These are phyloP conservation scores for Penicillium desertorum DNA, from an alignment of 495 filamentous ascomycete genomes.

Conservation along the genomic window DNA sequence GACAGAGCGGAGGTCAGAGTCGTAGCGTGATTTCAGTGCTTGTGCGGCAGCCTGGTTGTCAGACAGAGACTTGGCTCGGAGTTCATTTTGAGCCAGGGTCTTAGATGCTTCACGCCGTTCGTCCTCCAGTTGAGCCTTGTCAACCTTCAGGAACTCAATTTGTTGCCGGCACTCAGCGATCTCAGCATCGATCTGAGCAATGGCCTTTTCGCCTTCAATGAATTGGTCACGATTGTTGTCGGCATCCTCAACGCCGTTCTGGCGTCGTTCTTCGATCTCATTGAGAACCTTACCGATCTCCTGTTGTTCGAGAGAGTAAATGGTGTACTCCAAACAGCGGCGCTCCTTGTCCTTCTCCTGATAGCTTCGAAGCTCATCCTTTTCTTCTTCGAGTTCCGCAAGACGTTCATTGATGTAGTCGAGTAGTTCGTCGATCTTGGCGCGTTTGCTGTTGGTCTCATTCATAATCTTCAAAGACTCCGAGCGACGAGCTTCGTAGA, in stretches of 20 bases:
- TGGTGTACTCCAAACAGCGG: constrained; percentile 89
- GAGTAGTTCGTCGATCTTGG: constrained; percentile 90
- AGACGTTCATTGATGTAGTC: constrained; percentile 89
- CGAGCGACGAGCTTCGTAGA: constrained; percentile 86
- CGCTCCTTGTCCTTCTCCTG: constrained; percentile 95
- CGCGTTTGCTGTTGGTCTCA: constrained; percentile 90
- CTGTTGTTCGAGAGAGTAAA: constrained; percentile 84
- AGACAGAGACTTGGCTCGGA: constrained; percentile 75
- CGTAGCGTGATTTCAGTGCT: constrained; percentile 64
- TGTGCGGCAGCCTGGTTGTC: constrained; percentile 80
- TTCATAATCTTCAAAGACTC: constrained; percentile 96
- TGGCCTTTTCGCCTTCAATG: constrained; percentile 74
- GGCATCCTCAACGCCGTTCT: constrained; percentile 76
- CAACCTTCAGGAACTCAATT: constrained; percentile 82
- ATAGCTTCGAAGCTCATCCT: constrained; percentile 87
- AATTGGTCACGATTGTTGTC: constrained; percentile 79
- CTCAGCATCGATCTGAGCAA: constrained; percentile 70
- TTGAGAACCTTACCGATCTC: constrained; percentile 74
- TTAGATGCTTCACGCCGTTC: constrained; percentile 80
- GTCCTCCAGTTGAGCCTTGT: constrained; percentile 83
- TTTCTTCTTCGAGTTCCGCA: constrained; percentile 90
- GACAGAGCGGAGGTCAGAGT: constrained; percentile 70
- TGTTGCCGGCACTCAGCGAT: constrained; percentile 77
- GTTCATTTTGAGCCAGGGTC: constrained; percentile 75
- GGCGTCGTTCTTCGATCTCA: constrained; percentile 76